A percentile compares a stretch with the other conserved stretches of the same genome.
These are phyloP conservation scores for Diversispora eburnea DNA, from an alignment of 192 early-diverging fungal genomes.

Conservation along the genomic window DNA sequence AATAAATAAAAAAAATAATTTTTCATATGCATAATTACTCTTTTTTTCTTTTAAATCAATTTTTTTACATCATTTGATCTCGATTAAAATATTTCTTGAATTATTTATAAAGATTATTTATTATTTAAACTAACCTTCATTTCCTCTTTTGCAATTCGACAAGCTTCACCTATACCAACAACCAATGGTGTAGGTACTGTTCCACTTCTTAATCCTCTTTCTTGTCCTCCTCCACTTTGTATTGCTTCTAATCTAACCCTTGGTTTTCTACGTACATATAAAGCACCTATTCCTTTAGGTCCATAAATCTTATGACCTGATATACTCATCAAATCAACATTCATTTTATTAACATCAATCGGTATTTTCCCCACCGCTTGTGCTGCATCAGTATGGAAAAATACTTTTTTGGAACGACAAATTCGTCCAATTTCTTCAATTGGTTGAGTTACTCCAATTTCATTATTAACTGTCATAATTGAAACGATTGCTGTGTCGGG, in stretches of 20 bases:
- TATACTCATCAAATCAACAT: slow-evolving; percentile 94
- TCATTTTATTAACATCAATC: slow-evolving; percentile 85
- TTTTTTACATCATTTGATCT: not conserved
- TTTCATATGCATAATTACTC: too few species aligned
- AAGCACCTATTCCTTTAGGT: slow-evolving; percentile 93
- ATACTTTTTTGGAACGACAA: slow-evolving; percentile 83
- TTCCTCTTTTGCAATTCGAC: slow-evolving; percentile 71
- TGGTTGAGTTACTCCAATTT: slow-evolving; percentile 96
- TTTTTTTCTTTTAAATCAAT: too few species aligned
- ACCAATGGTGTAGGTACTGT: slow-evolving; percentile 88
- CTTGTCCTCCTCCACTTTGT: slow-evolving; percentile 92
- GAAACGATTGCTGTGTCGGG: slow-evolving; percentile 90
- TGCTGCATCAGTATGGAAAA: slow-evolving; percentile 96
- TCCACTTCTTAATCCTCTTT: slow-evolving; percentile 89
- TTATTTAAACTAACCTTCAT: slow-evolving; percentile 56
- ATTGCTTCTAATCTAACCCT: slow-evolving; percentile 90
- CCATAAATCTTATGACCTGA: slow-evolving; percentile 98
- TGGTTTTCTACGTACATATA: slow-evolving; percentile 90
- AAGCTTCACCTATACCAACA: slow-evolving; percentile 90
- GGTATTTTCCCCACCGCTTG: slow-evolving; percentile 97
- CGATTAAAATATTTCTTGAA: slow-evolving; percentile 15
- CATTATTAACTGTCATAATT: slow-evolving; percentile 97
- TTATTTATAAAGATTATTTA: not conserved
- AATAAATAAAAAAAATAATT: too few species aligned
- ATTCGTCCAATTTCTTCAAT: slow-evolving; percentile 85